Evolutionary conservation across 768 basidiomycete genomes (phyloP).

Genomic region (Sarcodon sp.): DNA sequence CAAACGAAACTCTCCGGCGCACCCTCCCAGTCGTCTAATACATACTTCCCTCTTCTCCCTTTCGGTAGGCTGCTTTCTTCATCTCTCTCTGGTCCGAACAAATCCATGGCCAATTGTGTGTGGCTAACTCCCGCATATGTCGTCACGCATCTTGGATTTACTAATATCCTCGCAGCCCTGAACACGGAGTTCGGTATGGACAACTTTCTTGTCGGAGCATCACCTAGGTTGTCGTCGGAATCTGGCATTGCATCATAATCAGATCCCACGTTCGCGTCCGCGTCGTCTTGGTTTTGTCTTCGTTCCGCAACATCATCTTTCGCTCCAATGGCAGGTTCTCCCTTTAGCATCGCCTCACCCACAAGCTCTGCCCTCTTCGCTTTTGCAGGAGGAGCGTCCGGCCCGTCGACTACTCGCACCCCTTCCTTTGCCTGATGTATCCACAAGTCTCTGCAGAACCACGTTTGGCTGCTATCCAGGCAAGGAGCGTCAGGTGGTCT

Average conservation of each 20-base stretch:
- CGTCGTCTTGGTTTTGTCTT: slow-evolving; percentile 27
- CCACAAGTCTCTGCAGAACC: slow-evolving; percentile 98
- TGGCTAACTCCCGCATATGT: slow-evolving; percentile 98
- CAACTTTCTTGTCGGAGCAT: slow-evolving; percentile 21
- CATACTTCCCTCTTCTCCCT: slow-evolving; percentile 52
- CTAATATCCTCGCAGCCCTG: slow-evolving; percentile 78
- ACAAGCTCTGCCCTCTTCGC: slow-evolving; percentile 4
- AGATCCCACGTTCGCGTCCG: slow-evolving; percentile 75
- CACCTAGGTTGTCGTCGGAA: slow-evolving; percentile 23
- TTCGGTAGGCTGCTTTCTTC: slow-evolving; percentile 30
- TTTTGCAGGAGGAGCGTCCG: slow-evolving; percentile 4
- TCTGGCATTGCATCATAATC: slow-evolving; percentile 83
- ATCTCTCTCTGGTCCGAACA: slow-evolving; percentile 50
- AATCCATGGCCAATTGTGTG: slow-evolving; percentile 86
- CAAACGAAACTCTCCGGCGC: slow-evolving; percentile 98
- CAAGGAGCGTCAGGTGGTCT: slow-evolving; percentile 77
- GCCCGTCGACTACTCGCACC: slow-evolving; percentile 34
- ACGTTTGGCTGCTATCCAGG: slow-evolving; percentile 92
- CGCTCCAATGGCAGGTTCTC: slow-evolving; percentile 11
- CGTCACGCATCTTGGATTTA: slow-evolving; percentile 94
- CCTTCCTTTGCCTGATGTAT: slow-evolving; percentile 73
- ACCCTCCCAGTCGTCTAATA: slow-evolving; percentile 90
- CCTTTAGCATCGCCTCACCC: slow-evolving; percentile 19
- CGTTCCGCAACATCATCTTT: slow-evolving; percentile 17
- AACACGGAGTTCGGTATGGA: slow-evolving; percentile 84